These are phyloP conservation scores for Scedosporium boydii DNA, from an alignment of 2,329 filamentous ascomycete genomes.

Conservation along the genomic window DNA sequence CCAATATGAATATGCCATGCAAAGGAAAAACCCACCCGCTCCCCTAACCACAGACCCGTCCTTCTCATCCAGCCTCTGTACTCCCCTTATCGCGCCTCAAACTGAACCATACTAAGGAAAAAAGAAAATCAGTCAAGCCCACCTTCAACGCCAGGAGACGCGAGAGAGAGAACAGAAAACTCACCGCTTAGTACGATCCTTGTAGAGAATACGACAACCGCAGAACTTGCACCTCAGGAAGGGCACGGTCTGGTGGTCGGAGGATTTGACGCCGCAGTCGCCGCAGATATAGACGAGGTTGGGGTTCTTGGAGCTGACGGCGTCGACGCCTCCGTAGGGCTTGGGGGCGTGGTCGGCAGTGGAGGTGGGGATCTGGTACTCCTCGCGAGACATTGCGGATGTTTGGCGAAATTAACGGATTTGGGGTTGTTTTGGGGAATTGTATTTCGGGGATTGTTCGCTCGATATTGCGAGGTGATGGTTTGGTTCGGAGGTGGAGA, in stretches of 20 bases:
- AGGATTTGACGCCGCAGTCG: conserved; percentile 38
- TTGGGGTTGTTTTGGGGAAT: background rate
- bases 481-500: no score
- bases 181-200: conserved; percentile 94
- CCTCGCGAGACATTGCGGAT: conserved; percentile 57
- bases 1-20: background rate
- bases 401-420: background rate
- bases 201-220: conserved; percentile 91
- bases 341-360: background rate
- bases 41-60: background rate
- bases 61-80: background rate
- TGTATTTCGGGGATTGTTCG: background rate
- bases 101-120: conserved; percentile 80
- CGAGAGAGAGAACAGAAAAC: conserved; percentile 20
- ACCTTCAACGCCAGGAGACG: background rate
- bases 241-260: conserved; percentile 56
- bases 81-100: conserved; percentile 67
- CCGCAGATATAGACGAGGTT: conserved; percentile 28
- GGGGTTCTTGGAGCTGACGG: conserved; percentile 27
- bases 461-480: no score
- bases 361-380: conserved; percentile 63
- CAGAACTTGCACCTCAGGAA: conserved; percentile 92
- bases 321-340: conserved; percentile 16
- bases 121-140: conserved; percentile 2
- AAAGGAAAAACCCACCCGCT: background rate